These are phyloP conservation scores for Eucalyptus tenuipes DNA, from an alignment of 345 rosid genomes.

Conservation along the genomic window DNA sequence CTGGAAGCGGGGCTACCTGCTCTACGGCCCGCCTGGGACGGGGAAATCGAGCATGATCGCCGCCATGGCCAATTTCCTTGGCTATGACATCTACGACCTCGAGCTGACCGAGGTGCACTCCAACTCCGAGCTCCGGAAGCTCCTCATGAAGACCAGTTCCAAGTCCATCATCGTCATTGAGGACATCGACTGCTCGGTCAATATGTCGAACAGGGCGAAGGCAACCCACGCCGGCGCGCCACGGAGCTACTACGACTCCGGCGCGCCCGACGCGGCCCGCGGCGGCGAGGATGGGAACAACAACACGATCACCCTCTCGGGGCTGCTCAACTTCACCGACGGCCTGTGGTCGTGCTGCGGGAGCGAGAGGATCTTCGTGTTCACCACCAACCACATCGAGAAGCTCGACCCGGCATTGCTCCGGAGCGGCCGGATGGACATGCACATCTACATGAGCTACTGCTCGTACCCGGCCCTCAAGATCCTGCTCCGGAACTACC, in stretches of 20 bases:
- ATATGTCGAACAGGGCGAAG: not conserved
- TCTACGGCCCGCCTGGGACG: accelerated
- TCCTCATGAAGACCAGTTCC: not conserved
- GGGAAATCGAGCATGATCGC: not conserved
- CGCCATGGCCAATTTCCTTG: not conserved
- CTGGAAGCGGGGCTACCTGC: conserved; percentile 24
- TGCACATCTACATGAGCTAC: accelerated
- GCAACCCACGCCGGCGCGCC: accelerated
- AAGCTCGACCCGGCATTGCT: no score
- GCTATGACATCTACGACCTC: conserved; percentile 16
- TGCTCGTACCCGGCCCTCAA: no score
- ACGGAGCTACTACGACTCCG: no score
- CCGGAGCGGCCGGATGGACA: accelerated
- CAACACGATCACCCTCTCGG: conserved; percentile 12
- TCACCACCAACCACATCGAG: no score
- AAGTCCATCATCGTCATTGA: conserved; percentile 19
- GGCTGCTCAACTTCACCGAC: no score
- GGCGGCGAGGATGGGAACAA: not conserved
- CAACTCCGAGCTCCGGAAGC: not conserved
- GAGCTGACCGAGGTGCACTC: conserved; percentile 35
- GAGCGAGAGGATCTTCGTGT: no score
- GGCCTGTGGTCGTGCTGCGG: no score
- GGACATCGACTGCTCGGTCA: not conserved
- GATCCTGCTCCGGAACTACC: no score
- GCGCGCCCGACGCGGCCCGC: accelerated